Percentiles rank a stretch among this genome's conserved stretches.
Evolutionary conservation across 1,139 yeast genomes (phyloP).

Genomic region (Geotrichum klebahnii): DNA sequence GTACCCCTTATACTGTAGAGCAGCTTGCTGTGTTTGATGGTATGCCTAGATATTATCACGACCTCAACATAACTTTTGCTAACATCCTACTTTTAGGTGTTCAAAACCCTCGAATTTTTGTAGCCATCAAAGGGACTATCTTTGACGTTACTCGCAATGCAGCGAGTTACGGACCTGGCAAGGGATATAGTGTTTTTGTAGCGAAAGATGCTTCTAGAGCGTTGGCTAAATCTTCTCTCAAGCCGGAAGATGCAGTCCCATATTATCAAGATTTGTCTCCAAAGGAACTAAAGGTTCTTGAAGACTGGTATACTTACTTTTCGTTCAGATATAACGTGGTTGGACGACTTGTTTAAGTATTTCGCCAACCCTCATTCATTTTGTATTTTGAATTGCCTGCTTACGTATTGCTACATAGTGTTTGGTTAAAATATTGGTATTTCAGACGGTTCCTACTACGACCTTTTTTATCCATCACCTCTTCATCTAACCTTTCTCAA

Average conservation of each 20-base stretch:
- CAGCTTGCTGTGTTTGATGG: conserved; percentile 49
- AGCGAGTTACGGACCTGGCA: conserved; percentile 71
- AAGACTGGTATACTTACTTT: conserved; percentile 85
- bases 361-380: too few species aligned
- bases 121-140: conserved; percentile 69
- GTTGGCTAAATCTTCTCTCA: conserved; percentile 53
- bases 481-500: neutral
- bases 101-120: conserved; percentile 49
- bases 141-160: conserved; percentile 69
- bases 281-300: conserved; percentile 49
- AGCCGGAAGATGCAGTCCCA: conserved; percentile 48
- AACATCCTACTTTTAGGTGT: conserved; percentile 38
- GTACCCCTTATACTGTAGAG: conserved; percentile 42
- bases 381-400: too few species aligned
- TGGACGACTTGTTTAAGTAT: conserved; percentile 27
- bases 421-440: conserved; percentile 1
- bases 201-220: conserved; percentile 78
- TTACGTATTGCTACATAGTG: neutral
- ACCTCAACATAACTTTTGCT: neutral
- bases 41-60: conserved; percentile 20
- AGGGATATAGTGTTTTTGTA: conserved; percentile 65
- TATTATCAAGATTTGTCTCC: conserved; percentile 51
- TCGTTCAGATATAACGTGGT: conserved; percentile 60
- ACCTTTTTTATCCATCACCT: neutral
- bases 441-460: neutral